Conservation (phyloP, 2,329 filamentous ascomycete species). For the Akanthomyces lecanii region DNA sequence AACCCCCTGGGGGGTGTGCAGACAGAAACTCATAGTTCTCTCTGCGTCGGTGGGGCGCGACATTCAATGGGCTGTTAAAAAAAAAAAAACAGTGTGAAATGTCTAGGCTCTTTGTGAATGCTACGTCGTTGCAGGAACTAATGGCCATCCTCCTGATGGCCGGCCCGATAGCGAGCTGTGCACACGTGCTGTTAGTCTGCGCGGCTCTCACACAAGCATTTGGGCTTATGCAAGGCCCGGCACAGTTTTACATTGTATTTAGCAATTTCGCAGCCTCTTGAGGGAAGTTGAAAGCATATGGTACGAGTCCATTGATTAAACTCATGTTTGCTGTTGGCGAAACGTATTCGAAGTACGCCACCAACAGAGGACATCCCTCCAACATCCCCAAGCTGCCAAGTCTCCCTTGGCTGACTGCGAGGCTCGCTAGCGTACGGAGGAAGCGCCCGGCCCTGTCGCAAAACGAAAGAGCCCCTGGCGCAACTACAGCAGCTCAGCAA, state of each 20-base stretch:
- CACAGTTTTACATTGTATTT: not conserved
- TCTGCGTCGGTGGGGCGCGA: not conserved
- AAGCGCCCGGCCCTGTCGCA: conserved; percentile 10
- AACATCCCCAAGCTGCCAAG: too few relatives aligned
- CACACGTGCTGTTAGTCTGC: conserved; percentile 2
- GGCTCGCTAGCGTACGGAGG: not conserved
- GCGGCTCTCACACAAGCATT: conserved; percentile 7
- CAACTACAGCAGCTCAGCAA: not conserved
- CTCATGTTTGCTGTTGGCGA: not conserved
- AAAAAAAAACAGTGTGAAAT: not conserved
- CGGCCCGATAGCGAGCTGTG: conserved; percentile 13
- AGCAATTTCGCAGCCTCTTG: not conserved
- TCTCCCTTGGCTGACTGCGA: not conserved
- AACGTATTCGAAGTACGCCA: too few relatives aligned
- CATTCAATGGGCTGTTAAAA: not conserved
- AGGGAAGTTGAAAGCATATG: not conserved
- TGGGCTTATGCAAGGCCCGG: not conserved
- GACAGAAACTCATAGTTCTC: not conserved
- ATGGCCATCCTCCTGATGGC: conserved; percentile 7
- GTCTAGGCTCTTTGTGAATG: conserved; percentile 9
- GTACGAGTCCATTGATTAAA: too few relatives aligned
- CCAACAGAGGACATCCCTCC: too few relatives aligned
- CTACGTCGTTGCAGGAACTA: conserved; percentile 16
- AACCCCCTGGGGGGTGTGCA: not conserved
- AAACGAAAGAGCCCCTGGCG: not conserved